These are phyloP conservation scores for Geranium brycei DNA, from an alignment of 345 rosid genomes.

Conservation along the genomic window DNA sequence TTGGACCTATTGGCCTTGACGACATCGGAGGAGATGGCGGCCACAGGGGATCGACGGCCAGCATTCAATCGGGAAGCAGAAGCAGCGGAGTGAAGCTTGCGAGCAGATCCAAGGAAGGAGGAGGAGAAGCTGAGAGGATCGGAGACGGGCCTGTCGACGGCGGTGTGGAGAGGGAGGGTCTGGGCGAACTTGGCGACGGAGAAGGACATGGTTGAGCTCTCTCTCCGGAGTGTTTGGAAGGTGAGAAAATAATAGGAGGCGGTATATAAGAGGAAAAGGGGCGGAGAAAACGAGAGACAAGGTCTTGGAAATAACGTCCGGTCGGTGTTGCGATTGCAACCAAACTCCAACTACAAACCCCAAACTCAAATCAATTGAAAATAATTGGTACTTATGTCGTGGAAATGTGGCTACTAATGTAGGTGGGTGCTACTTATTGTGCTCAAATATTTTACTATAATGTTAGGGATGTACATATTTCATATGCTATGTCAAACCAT, in stretches of 20 bases:
- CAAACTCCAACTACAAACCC: too few relatives aligned
- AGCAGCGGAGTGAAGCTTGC: neutral
- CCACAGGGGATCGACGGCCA: neutral
- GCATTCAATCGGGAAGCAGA: neutral
- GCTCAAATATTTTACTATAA: too few relatives aligned
- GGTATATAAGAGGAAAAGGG: neutral
- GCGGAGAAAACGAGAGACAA: conserved; percentile 15
- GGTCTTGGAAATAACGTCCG: too few relatives aligned
- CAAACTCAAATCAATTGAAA: too few relatives aligned
- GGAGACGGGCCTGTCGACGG: neutral
- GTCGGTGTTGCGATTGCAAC: too few relatives aligned
- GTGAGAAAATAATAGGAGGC: neutral
- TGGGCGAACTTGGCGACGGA: neutral
- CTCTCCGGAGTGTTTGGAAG: too few relatives aligned
- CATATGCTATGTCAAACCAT: too few relatives aligned
- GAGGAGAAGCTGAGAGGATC: conserved; percentile 7
- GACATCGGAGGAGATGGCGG: conserved; percentile 15
- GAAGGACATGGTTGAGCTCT: neutral
- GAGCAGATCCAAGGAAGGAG: conserved; percentile 10
- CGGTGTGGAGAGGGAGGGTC: conserved; percentile 6
- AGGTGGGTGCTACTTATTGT: too few relatives aligned
- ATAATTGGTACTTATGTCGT: too few relatives aligned
- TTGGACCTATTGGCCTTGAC: conserved; percentile 6
- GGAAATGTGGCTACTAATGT: too few relatives aligned
- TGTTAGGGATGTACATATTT: too few relatives aligned